phyloP scores from a whole-genome alignment of 1,139 yeast species.

The Yamadazyma oceani region DNA sequence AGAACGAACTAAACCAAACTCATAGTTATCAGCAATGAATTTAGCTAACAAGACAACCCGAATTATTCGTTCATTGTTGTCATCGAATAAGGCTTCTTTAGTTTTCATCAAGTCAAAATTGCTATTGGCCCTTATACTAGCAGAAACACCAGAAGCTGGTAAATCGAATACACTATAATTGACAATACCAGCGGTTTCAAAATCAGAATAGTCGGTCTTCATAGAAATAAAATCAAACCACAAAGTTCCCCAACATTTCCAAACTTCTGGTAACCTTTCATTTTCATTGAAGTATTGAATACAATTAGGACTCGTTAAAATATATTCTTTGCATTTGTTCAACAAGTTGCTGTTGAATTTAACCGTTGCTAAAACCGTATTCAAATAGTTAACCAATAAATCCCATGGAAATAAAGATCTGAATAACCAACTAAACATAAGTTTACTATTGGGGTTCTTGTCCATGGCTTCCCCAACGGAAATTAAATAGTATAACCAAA shows the following conservation, averaged over 20 bases:
- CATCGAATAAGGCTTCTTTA: constrained; percentile 14
- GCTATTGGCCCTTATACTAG: constrained; percentile 18
- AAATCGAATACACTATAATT: constrained; percentile 58
- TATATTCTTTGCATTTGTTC: constrained; percentile 28
- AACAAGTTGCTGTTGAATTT: constrained; percentile 28
- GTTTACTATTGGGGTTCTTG: constrained; percentile 45
- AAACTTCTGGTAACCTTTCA: constrained; percentile 70
- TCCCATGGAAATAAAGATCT: constrained; percentile 68
- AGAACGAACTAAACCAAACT: constrained; percentile 54
- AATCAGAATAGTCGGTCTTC: constrained; percentile 53
- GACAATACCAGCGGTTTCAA: constrained; percentile 57
- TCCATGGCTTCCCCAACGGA: constrained; percentile 61
- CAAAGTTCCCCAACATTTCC: constrained; percentile 83
- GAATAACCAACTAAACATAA: constrained; percentile 53
- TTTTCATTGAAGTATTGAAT: constrained; percentile 48
- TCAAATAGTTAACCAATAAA: constrained; percentile 58
- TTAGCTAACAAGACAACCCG: constrained; percentile 53
- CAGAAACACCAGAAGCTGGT: constrained; percentile 63
- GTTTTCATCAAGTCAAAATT: constrained; percentile 15
- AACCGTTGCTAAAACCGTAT: constrained; percentile 44
- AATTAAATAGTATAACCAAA: constrained; percentile 68
- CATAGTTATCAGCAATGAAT: constrained; percentile 48
- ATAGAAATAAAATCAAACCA: constrained; percentile 64
- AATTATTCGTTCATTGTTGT: constrained; percentile 34
- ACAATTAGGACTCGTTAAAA: constrained; percentile 31